Conservation (phyloP, 768 basidiomycete genomes). For the Cystobasidium onofrii region DNA sequence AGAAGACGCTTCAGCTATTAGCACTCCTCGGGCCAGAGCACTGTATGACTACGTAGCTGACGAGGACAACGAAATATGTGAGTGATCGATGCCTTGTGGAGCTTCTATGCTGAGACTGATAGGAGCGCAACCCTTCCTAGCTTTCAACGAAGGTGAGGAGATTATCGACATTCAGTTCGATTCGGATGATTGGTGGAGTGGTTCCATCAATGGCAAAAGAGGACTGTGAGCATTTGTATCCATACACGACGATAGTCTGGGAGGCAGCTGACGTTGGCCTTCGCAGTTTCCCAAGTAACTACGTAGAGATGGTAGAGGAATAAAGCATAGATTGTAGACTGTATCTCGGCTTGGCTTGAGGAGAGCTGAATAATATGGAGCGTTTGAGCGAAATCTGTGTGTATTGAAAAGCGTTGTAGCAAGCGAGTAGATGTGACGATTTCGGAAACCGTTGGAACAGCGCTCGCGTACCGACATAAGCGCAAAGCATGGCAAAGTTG, state of each 20-base stretch:
- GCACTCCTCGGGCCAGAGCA: constrained; percentile 58
- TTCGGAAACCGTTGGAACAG: too few relatives aligned
- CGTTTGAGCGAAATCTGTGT: too few relatives aligned
- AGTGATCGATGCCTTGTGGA: neutral
- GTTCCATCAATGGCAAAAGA: constrained; percentile 53
- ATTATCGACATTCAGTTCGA: constrained; percentile 66
- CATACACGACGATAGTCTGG: too few relatives aligned
- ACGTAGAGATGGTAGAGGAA: constrained; percentile 39
- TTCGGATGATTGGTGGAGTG: constrained; percentile 89
- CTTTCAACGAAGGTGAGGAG: constrained; percentile 71
- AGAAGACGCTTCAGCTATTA: constrained; percentile 52
- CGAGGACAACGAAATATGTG: constrained; percentile 75
- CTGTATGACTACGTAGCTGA: constrained; percentile 76
- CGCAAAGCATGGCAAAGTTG: too few relatives aligned
- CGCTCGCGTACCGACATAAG: too few relatives aligned
- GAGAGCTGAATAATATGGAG: too few relatives aligned
- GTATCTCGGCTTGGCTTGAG: neutral
- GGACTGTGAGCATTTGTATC: constrained; percentile 59
- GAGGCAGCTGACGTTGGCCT: neutral
- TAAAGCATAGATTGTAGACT: too few relatives aligned
- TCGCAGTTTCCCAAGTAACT: constrained; percentile 43
- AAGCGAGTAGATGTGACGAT: too few relatives aligned
- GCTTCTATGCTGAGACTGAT: neutral
- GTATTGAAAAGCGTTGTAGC: too few relatives aligned
- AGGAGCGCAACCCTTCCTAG: neutral